phyloP scores from a whole-genome alignment of 495 filamentous ascomycete species.

The Neurospora sp. region DNA sequence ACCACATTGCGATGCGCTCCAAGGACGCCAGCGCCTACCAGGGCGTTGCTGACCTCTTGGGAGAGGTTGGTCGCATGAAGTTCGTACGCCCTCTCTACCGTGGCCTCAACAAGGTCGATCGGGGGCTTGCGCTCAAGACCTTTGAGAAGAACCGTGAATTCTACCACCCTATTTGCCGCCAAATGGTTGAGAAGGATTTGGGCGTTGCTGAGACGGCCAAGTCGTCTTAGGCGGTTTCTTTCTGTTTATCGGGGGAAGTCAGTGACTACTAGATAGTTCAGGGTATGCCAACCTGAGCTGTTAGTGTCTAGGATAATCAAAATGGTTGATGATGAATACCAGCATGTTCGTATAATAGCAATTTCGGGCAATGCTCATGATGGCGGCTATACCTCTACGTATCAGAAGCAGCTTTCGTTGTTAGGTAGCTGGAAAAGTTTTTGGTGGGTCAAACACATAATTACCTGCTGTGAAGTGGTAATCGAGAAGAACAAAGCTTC shows the following conservation, averaged over 20 bases:
- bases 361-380: background rate
- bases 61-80: slow-evolving; percentile 89
- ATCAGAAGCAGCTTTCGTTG: background rate
- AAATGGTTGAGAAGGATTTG: slow-evolving; percentile 76
- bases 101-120: slow-evolving; percentile 60
- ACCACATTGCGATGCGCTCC: slow-evolving; percentile 65
- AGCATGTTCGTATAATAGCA: background rate
- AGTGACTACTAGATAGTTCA: background rate
- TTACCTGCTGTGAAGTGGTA: too few species aligned
- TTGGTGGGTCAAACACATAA: background rate
- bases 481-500: background rate
- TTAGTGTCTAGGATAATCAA: background rate
- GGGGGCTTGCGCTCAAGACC: slow-evolving; percentile 63
- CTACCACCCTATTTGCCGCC: slow-evolving; percentile 90
- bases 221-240: background rate
- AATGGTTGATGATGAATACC: background rate
- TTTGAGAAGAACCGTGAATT: slow-evolving; percentile 83
- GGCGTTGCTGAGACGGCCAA: slow-evolving; percentile 16
- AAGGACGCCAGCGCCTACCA: slow-evolving; percentile 54
- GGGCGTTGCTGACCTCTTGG: slow-evolving; percentile 62
- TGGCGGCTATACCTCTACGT: background rate
- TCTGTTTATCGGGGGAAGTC: background rate
- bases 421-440: background rate
- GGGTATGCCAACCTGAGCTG: background rate
- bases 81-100: slow-evolving; percentile 81